Evolutionary conservation across 345 rosid species (phyloP).

Genomic region (Acer yangbiense): DNA sequence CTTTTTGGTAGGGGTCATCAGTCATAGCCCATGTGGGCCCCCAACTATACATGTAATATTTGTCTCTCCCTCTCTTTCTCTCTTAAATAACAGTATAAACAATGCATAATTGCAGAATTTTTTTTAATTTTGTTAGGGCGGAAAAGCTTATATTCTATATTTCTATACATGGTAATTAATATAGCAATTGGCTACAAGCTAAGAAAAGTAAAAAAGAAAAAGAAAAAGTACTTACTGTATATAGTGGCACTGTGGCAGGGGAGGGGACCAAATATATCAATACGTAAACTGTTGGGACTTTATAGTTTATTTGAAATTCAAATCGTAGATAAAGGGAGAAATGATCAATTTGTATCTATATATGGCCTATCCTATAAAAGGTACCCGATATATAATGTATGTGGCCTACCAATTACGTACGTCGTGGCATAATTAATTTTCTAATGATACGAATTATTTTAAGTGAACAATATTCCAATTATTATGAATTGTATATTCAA

Average conservation of each 20-base stretch:
- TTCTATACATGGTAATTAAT: neutral
- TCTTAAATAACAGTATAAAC: neutral
- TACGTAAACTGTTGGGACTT: neutral
- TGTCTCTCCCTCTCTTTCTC: no score
- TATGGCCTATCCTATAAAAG: neutral
- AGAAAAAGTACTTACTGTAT: no score
- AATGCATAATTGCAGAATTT: neutral
- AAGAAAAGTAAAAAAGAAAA: no score
- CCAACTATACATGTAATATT: no score
- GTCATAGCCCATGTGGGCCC: no score
- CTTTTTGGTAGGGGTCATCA: no score
- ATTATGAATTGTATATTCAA: no score
- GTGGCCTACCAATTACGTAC: neutral
- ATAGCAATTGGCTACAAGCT: neutral
- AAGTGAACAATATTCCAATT: no score
- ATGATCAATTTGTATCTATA: neutral
- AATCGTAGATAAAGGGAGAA: conserved; percentile 10
- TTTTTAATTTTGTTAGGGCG: no score
- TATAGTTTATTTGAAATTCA: conserved; percentile 28
- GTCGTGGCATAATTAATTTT: no score
- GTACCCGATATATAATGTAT: neutral
- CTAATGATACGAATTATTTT: no score
- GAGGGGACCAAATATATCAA: conserved; percentile 10
- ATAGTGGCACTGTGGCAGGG: no score
- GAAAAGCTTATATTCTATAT: neutral